Evolutionary conservation across 306 rosid genomes (phyloP).

Genomic region (Ammopiptanthus mongolicus): DNA sequence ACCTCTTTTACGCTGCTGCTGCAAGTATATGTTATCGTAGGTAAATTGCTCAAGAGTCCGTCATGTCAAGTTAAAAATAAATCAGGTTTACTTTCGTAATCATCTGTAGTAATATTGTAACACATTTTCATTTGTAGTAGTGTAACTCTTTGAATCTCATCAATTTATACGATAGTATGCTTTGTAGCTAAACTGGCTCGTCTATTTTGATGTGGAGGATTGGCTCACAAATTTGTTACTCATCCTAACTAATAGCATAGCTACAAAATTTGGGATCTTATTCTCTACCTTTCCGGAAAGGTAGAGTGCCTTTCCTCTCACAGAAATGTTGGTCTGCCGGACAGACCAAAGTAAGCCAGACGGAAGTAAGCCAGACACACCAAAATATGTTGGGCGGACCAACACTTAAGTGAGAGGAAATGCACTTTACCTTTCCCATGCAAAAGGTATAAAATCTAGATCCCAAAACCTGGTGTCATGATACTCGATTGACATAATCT

Average conservation of each 20-base stretch:
- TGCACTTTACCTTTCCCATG: too few relatives aligned
- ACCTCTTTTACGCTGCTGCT: not conserved
- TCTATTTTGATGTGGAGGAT: not conserved
- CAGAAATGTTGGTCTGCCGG: too few relatives aligned
- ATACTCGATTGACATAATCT: not conserved
- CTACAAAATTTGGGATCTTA: not conserved
- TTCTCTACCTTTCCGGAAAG: too few relatives aligned
- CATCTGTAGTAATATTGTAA: not conserved
- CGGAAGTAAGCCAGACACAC: too few relatives aligned
- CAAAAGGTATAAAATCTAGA: too few relatives aligned
- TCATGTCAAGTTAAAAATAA: not conserved
- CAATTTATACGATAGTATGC: too few relatives aligned
- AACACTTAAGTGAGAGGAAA: too few relatives aligned
- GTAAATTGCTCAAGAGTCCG: not conserved
- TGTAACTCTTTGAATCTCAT: not conserved
- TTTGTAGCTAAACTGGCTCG: not conserved
- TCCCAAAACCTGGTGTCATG: not conserved
- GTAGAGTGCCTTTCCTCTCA: too few relatives aligned
- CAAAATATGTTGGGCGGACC: too few relatives aligned
- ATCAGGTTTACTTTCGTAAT: too few relatives aligned
- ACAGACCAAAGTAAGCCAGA: too few relatives aligned
- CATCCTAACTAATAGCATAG: not conserved
- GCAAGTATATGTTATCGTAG: not conserved
- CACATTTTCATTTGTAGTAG: not conserved
- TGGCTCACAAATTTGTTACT: not conserved